These are phyloP conservation scores for Pulveroboletus sp. DNA, from an alignment of 768 basidiomycete genomes.

Conservation along the genomic window DNA sequence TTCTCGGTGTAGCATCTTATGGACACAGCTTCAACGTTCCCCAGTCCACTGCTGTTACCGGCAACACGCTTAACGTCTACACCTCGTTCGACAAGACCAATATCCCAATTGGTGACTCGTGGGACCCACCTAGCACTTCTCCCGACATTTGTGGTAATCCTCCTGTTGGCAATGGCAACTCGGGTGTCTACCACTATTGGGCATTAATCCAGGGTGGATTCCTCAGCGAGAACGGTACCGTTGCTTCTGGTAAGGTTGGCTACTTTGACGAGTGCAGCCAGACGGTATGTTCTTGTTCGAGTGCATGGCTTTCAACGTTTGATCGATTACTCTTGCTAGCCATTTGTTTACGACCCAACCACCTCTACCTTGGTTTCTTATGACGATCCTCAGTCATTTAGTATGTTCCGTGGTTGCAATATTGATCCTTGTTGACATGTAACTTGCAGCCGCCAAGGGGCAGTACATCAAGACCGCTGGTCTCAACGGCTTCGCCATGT, in stretches of 20 bases:
- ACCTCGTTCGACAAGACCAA: conserved; percentile 45
- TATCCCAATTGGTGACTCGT: conserved; percentile 50
- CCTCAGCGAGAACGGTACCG: conserved; percentile 44
- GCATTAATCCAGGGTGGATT: conserved; percentile 55
- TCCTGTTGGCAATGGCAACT: conserved; percentile 37
- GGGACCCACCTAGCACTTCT: conserved; percentile 44
- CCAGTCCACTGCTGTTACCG: conserved; percentile 20
- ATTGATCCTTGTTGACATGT: background rate
- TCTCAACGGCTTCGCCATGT: conserved; percentile 43
- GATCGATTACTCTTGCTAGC: conserved; percentile 35
- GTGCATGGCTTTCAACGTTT: background rate
- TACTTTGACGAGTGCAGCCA: conserved; percentile 64
- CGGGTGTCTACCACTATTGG: conserved; percentile 61
- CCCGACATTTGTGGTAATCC: conserved; percentile 56
- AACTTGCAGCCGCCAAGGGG: conserved; percentile 37
- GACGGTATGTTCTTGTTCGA: conserved; percentile 46
- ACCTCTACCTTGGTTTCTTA: conserved; percentile 58
- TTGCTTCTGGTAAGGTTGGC: conserved; percentile 47
- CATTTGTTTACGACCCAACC: conserved; percentile 57
- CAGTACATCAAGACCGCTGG: conserved; percentile 31
- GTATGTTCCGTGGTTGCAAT: conserved; percentile 25
- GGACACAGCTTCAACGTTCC: conserved; percentile 62
- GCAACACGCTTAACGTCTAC: conserved; percentile 38
- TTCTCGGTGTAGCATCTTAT: conserved; percentile 82
- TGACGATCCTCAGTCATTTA: conserved; percentile 58